These are phyloP conservation scores for Phyllosticta ampelicida DNA, from an alignment of 2,329 filamentous ascomycete species.

Conservation along the genomic window DNA sequence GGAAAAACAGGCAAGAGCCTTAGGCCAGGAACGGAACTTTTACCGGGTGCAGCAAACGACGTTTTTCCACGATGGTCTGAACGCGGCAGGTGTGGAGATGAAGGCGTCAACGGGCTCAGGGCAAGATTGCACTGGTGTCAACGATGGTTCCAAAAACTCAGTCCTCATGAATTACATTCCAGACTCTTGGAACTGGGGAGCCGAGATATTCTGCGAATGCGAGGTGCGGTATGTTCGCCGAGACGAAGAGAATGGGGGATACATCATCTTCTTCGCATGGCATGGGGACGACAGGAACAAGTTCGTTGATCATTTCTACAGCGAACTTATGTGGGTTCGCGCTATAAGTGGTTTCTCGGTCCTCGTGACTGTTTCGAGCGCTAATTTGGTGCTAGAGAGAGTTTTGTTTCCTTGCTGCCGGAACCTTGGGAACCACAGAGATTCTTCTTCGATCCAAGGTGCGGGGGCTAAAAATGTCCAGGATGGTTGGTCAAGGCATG, in stretches of 20 bases:
- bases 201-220: conserved; percentile 59
- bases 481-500: conserved; percentile 36
- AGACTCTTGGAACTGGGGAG: conserved; percentile 63
- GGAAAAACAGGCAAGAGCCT: conserved; percentile 43
- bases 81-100: conserved; percentile 56
- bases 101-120: conserved; percentile 48
- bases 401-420: conserved; percentile 56
- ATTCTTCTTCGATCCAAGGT: conserved; percentile 27
- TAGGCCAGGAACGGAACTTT: conserved; percentile 45
- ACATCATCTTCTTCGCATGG: conserved; percentile 55
- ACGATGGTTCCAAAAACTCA: conserved; percentile 58
- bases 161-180: conserved; percentile 56
- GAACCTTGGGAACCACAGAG: conserved; percentile 54
- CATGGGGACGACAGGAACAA: conserved; percentile 47
- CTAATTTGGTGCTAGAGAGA: conserved; percentile 31
- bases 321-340: conserved; percentile 56
- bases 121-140: conserved; percentile 53
- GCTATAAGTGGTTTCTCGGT: conserved; percentile 26
- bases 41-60: conserved; percentile 51
- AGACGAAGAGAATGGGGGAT: conserved; percentile 40
- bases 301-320: conserved; percentile 45
- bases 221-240: conserved; percentile 54
- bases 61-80: conserved; percentile 49
- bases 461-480: conserved; percentile 48
- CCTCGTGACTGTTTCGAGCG: too few species aligned